phyloP scores from a whole-genome alignment of 2,329 filamentous ascomycete genomes.

The Epichloe festucae region DNA sequence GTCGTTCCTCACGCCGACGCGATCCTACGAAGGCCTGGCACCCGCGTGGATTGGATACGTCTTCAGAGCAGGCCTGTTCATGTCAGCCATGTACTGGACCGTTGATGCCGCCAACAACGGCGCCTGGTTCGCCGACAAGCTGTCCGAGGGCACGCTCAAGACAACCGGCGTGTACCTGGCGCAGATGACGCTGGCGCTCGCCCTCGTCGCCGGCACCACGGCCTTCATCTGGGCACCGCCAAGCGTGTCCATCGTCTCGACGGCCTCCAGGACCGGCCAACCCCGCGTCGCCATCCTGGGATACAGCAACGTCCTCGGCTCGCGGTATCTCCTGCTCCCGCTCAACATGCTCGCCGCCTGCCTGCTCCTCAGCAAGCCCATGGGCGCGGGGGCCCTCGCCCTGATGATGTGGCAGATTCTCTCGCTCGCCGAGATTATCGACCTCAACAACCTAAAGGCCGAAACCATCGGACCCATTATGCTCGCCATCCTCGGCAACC shows the following conservation, averaged over 20 bases:
- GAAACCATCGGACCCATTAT: constrained; percentile 72
- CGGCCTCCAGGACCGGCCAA: constrained; percentile 28
- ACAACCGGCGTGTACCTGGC: constrained; percentile 63
- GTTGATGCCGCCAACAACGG: constrained; percentile 81
- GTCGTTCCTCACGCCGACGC: constrained; percentile 67
- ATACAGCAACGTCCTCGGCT: constrained; percentile 86
- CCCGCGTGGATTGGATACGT: constrained; percentile 72
- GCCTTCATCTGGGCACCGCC: constrained; percentile 81
- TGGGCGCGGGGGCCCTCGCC: constrained; percentile 76
- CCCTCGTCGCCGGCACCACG: constrained; percentile 70
- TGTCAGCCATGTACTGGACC: constrained; percentile 74
- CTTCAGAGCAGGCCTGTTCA: constrained; percentile 61
- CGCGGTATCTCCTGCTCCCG: constrained; percentile 74
- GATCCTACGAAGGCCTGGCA: constrained; percentile 78
- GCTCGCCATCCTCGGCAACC: constrained; percentile 78
- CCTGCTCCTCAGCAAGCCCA: constrained; percentile 79
- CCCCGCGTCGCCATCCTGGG: constrained; percentile 67
- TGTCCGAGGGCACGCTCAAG: constrained; percentile 54
- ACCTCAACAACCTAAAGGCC: constrained; percentile 46
- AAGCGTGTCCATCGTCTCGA: constrained; percentile 58
- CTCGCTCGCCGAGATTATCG: constrained; percentile 54
- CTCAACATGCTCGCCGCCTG: constrained; percentile 66
- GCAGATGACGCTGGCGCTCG: constrained; percentile 65
- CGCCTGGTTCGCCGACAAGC: constrained; percentile 52
- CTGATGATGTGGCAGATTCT: constrained; percentile 83